phyloP scores from a whole-genome alignment of 331 rosid genomes.

The Malus hybrid region DNA sequence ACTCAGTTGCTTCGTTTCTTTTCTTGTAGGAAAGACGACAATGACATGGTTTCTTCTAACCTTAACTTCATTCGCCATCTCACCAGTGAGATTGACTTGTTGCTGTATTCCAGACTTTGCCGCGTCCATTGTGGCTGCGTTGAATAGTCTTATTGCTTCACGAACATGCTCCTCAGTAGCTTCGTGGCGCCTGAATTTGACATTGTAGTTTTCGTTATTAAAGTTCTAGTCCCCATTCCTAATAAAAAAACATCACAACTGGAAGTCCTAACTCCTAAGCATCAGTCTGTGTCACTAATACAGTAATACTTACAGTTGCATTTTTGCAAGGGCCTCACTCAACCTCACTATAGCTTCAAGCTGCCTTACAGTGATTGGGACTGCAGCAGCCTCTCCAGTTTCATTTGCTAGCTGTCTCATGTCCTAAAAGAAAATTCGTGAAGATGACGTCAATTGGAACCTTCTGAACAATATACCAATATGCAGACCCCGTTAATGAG shows the following conservation, averaged over 20 bases:
- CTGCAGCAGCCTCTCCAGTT: slow-evolving; percentile 82
- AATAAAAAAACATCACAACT: background rate
- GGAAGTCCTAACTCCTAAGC: background rate
- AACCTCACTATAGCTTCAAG: slow-evolving; percentile 90
- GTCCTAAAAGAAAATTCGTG: slow-evolving; percentile 43
- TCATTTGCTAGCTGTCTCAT: slow-evolving; percentile 98
- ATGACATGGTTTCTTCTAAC: slow-evolving; percentile 26
- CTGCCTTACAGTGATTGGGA: slow-evolving; percentile 96
- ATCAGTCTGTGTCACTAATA: background rate
- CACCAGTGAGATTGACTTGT: slow-evolving; percentile 78
- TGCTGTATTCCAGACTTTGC: slow-evolving; percentile 90
- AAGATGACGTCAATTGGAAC: background rate
- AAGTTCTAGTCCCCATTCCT: background rate
- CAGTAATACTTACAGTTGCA: slow-evolving; percentile 70
- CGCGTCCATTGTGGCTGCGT: slow-evolving; percentile 93
- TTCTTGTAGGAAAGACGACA: background rate
- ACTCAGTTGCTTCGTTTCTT: background rate
- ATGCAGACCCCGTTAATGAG: background rate
- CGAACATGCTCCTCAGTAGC: slow-evolving; percentile 82
- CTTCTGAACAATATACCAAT: background rate
- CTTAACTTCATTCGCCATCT: slow-evolving; percentile 93
- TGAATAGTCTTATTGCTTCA: slow-evolving; percentile 85
- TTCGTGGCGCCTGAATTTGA: slow-evolving; percentile 49
- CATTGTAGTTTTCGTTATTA: background rate
- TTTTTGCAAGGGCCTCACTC: slow-evolving; percentile 96